Conservation (phyloP, 192 early-diverging fungal species). For the Piromyces finnis region DNA sequence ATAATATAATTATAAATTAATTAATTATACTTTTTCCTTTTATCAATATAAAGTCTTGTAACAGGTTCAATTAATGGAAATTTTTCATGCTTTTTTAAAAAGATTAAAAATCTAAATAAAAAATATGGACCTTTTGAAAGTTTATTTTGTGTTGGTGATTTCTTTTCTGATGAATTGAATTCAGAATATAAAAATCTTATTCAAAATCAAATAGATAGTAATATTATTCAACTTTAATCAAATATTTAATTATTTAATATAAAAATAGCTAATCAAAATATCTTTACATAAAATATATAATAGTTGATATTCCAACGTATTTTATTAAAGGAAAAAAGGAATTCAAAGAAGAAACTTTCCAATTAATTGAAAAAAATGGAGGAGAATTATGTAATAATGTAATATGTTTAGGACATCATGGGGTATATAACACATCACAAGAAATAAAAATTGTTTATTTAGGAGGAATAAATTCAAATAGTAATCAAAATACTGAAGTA, state of each 20-base stretch:
- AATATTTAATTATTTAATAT: too few relatives aligned
- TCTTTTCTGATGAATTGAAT: constrained; percentile 37
- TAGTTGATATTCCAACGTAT: constrained; percentile 58
- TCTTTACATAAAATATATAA: background rate
- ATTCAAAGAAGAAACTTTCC: constrained; percentile 33
- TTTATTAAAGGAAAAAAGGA: constrained; percentile 43
- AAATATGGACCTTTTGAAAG: constrained; percentile 81
- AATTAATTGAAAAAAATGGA: constrained; percentile 22
- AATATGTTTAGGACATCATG: constrained; percentile 37
- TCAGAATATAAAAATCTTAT: constrained; percentile 9
- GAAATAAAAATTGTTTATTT: background rate
- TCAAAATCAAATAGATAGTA: background rate
- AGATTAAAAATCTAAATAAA: constrained; percentile 50
- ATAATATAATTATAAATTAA: too few relatives aligned
- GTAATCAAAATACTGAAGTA: background rate
- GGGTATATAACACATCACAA: background rate
- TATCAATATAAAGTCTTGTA: background rate
- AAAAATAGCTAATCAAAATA: too few relatives aligned
- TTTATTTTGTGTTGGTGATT: constrained; percentile 61
- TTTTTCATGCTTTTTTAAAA: constrained; percentile 44
- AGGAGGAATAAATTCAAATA: background rate
- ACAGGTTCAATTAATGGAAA: constrained; percentile 26
- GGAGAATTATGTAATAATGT: constrained; percentile 68
- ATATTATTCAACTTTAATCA: too few relatives aligned
- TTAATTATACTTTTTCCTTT: too few relatives aligned